Evolutionary conservation across 2,329 filamentous ascomycete species (phyloP).

Genomic region (Colletotrichum navitas): DNA sequence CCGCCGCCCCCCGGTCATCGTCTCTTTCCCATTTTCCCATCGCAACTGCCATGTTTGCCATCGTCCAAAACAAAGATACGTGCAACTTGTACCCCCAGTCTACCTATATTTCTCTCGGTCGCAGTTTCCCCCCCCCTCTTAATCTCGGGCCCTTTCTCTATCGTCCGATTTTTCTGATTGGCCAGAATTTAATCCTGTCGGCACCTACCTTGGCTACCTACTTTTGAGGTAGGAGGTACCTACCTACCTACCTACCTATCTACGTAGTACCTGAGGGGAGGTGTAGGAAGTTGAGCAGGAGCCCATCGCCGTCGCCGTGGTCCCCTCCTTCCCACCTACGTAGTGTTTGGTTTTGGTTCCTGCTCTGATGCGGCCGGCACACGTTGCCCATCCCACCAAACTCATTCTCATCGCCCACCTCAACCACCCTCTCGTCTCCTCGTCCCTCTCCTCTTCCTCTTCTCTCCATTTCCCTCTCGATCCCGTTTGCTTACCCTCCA

Average conservation of each 20-base stretch:
- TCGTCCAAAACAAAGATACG: slow-evolving; percentile 30
- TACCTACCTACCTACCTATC: no score
- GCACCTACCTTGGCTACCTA: no score
- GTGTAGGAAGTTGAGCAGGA: background rate
- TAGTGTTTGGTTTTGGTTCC: background rate
- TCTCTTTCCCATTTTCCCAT: slow-evolving; percentile 17
- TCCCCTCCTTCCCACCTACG: background rate
- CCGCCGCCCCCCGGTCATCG: background rate
- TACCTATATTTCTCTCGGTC: slow-evolving; percentile 17
- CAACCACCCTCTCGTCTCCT: slow-evolving; percentile 34
- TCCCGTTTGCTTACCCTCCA: slow-evolving; percentile 37
- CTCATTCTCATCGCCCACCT: slow-evolving; percentile 43
- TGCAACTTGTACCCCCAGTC: slow-evolving; percentile 34
- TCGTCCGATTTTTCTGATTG: slow-evolving; percentile 42
- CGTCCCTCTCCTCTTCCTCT: slow-evolving; percentile 34
- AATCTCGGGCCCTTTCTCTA: slow-evolving; percentile 18
- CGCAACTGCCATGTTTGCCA: slow-evolving; percentile 30
- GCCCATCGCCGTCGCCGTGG: slow-evolving; percentile 1
- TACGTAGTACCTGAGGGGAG: no score
- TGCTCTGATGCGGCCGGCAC: slow-evolving; percentile 38
- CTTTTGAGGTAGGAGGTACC: no score
- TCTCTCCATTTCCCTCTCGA: slow-evolving; percentile 25
- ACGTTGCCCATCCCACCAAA: slow-evolving; percentile 39
- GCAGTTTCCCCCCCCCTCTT: slow-evolving; percentile 20
- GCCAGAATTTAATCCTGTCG: slow-evolving; percentile 14